Evolutionary conservation across 1,139 yeast species (phyloP), one percentile per base, ranked within the genome.

Genomic region (Scheffersomyces stambukii): DNA sequence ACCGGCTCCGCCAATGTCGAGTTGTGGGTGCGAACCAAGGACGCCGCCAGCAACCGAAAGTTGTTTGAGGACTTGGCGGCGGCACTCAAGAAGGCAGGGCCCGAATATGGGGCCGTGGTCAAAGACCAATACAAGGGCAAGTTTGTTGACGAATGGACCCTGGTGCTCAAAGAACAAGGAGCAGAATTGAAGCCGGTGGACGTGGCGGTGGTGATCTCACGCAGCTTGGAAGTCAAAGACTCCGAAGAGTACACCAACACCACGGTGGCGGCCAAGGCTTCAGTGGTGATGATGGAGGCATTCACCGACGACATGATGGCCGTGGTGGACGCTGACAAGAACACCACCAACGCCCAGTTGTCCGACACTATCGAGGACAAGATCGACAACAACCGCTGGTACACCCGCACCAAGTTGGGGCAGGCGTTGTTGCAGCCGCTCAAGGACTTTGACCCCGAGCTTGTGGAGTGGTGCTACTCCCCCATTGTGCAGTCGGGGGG

Each of bases 401-500:
- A 81, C 54, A 58, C 70, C 42, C 82, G 81, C 46, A 55, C 76
- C 7, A 70, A 78, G 7, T 51, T 74, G 25, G 89, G 82, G 39
- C 69, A 78, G 42, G 73, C 70, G 35, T 51, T 73, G 18, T 53
- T 63, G 37, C 68, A 60, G 23, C 62, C 60, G 20, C 43, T 50
- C 32, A 49, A 62, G 27, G 77, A 77, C 32, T 82, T 86, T 43
- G 95, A 86, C 47, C 67, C 82, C 3, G 79, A 77, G 38, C 76
- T 78, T 40, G 61, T 91, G 20, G 97, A 91, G 55, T 91, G 96
- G 96, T 84, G 96, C 45, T 88, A 86, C 55, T 77, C 88, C 27
- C 97, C 98, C 17, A 83, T 86, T 33, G 72, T 91, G 35, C 95
- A 89, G 58, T 81, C 94, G 45, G 95, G 95, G 30, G 88, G 86